phyloP scores from a whole-genome alignment of 1,284 basidiomycete genomes.

The Ceratobasidium sp. region DNA sequence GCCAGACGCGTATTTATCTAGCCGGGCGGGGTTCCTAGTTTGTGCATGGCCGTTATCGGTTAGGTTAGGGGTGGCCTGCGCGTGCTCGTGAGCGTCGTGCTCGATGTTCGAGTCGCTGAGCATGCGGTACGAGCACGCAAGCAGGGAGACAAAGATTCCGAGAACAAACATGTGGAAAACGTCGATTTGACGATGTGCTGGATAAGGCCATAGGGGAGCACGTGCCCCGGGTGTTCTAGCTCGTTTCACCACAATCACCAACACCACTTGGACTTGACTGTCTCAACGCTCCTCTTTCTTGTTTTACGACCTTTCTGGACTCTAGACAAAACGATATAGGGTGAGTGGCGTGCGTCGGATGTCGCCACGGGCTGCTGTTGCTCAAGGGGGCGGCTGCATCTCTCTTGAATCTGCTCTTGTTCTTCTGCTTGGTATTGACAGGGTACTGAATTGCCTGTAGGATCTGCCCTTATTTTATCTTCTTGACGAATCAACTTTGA shows the following conservation, averaged over 20 bases:
- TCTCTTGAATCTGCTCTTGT: background rate
- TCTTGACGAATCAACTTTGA: slow-evolving; percentile 7
- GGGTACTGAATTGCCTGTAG: background rate
- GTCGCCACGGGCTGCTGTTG: background rate
- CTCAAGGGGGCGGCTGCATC: background rate
- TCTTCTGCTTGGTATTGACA: background rate
- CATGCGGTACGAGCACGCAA: too few relatives aligned
- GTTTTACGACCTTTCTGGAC: slow-evolving; percentile 1
- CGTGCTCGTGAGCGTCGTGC: too few relatives aligned
- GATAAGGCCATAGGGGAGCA: slow-evolving; percentile 29
- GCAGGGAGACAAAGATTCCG: too few relatives aligned
- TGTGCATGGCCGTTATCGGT: too few relatives aligned
- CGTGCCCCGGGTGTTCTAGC: slow-evolving; percentile 30
- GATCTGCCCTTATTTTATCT: slow-evolving; percentile 18
- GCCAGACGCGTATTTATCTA: background rate
- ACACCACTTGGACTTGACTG: slow-evolving; percentile 28
- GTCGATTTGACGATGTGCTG: slow-evolving; percentile 14
- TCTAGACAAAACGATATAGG: background rate
- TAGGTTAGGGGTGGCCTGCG: too few relatives aligned
- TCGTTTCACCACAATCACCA: slow-evolving; percentile 36
- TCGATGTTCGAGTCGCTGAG: too few relatives aligned
- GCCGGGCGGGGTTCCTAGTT: too few relatives aligned
- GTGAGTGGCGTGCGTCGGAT: background rate
- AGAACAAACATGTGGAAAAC: too few relatives aligned
- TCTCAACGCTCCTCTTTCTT: background rate